Percentiles rank a stretch among this genome's conserved stretches.
Conservation (phyloP, 495 filamentous ascomycete genomes). For the Penicillium lividum region DNA sequence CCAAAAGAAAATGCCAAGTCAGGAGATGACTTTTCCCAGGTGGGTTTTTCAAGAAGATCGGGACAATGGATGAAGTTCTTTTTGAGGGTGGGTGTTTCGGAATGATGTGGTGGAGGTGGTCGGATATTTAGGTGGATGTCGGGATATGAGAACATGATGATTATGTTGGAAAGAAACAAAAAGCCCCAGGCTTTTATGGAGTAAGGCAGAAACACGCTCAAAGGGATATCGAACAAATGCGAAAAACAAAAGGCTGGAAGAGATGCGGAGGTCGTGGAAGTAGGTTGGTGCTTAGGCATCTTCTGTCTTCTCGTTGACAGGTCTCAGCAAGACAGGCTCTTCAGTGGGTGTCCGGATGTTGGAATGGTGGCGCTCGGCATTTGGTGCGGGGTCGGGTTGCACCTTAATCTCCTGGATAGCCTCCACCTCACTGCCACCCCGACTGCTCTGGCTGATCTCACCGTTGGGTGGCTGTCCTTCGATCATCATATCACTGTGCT, state of each 20-base stretch:
- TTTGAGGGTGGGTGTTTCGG: background rate
- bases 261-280: background rate
- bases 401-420: conserved; percentile 43
- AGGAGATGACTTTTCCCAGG: conserved; percentile 4
- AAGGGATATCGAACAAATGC: conserved; percentile 32
- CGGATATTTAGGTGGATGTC: background rate
- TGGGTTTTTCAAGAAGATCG: background rate
- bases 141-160: background rate
- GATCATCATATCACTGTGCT: conserved; percentile 70
- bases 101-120: background rate
- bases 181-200: conserved; percentile 30
- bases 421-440: conserved; percentile 36
- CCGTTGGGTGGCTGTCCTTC: conserved; percentile 52
- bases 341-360: conserved; percentile 23
- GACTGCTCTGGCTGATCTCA: conserved; percentile 42
- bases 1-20: conserved; percentile 2
- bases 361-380: conserved; percentile 34
- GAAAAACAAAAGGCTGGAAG: conserved; percentile 7
- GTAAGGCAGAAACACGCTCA: conserved; percentile 28
- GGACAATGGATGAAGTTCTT: background rate
- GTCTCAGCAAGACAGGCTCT: conserved; percentile 13
- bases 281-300: conserved; percentile 1
- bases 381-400: conserved; percentile 35
- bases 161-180: conserved; percentile 11
- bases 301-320: conserved; percentile 32